Percentiles rank a stretch among this genome's conserved stretches.
Conservation (phyloP, 257 asterid genomes). For the Nemophila menziesii region DNA sequence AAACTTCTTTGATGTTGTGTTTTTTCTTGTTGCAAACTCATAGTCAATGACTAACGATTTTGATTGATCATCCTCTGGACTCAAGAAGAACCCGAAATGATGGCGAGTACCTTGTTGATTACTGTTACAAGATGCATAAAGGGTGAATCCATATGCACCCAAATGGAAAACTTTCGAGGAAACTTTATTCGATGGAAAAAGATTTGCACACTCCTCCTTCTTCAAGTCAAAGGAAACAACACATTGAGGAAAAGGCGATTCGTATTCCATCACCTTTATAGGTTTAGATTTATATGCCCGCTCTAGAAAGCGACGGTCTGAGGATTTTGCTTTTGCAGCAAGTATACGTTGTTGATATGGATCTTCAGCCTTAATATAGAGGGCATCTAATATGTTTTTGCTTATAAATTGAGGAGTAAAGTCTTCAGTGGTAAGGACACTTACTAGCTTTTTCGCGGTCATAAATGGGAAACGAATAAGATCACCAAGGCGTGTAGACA, state of each 20-base stretch:
- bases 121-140: constrained; percentile 17
- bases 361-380: constrained; percentile 63
- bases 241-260: constrained; percentile 10
- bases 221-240: constrained; percentile 11
- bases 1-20: constrained; percentile 4
- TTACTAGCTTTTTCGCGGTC: constrained; percentile 68
- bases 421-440: constrained; percentile 50
- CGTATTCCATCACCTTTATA: constrained; percentile 8
- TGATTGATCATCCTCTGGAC: constrained; percentile 12
- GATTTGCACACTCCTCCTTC: constrained; percentile 10
- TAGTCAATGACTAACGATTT: constrained; percentile 11
- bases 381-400: constrained; percentile 62
- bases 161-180: constrained; percentile 16
- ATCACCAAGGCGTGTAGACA: constrained; percentile 45
- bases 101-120: constrained; percentile 12
- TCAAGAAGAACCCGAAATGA: constrained; percentile 14
- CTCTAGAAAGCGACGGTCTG: too few relatives aligned
- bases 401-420: constrained; percentile 46
- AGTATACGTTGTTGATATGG: constrained; percentile 57
- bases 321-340: too few relatives aligned
- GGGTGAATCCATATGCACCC: constrained; percentile 14
- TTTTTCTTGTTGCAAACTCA: constrained; percentile 11
- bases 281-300: constrained; percentile 18
- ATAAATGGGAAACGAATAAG: constrained; percentile 75
- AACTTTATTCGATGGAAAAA: constrained; percentile 13